Evolutionary conservation across 1,284 basidiomycete species (phyloP), one percentile per base, ranked within the genome.

Genomic region (Malassezia yamatoensis): DNA sequence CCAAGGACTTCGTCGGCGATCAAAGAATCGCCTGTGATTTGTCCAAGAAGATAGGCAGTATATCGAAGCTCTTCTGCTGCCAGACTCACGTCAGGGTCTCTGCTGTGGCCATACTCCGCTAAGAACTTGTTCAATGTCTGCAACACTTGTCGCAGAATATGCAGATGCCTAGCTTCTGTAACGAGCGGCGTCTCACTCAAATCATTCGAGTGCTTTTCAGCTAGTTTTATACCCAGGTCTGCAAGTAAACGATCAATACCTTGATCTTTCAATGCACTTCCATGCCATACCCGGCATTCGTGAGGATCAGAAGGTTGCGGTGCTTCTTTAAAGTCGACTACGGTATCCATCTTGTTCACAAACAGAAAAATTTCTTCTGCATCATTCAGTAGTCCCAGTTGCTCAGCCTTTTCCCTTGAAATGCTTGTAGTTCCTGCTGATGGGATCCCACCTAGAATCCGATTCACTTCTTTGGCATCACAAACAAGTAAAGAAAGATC

Each of bases 11-110:
- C 86, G 66, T 91, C 61, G 85, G 32, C 84, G 80, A 49, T 83
- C 81, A 58, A 87, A 81, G 21, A 79, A 70, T 51, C 54, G 2
- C 88, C 88, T 4, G 85, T 84, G 15, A 90, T 81, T 56, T 83
- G 82, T 1, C 87, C 88, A n/a, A 91, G 79, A 6, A 86, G 83
- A 54, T 81, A 80, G 0, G 85, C 84, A 3, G 88, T 88, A 69
- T 88, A 87, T 18, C 88, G 81, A 36, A 91, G 78, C 68, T 89
- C 87, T 72, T 91, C 89, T 0, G 87, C 87, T 3, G 82, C 86
- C 10, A 87, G 73, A 2, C 90, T 86, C 5, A 89, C 76, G 55
- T 88, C 84, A 80, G 77, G 78, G 81, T 61, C 20, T 44, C 35
- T 20, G 11, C 10, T 2, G 15, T 11, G 49, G 20, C 9, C 32